Evolutionary conservation across 2,329 filamentous ascomycete species (phyloP).

Genomic region (Aspergillus carbonarius): DNA sequence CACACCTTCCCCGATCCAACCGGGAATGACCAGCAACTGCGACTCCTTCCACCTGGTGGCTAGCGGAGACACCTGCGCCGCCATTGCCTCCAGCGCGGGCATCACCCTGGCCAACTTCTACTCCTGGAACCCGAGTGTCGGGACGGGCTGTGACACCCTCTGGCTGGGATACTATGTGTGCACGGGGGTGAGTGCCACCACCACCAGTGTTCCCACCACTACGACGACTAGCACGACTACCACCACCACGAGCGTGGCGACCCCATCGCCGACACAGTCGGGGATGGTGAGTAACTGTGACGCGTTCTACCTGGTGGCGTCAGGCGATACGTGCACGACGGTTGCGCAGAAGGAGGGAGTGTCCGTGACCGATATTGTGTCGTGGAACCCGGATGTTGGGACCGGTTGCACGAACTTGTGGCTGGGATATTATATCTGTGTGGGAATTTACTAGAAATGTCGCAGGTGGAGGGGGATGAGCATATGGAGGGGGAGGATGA

Average conservation of each 20-base stretch:
- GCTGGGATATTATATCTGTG: slow-evolving; percentile 1
- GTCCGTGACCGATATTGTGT: neutral
- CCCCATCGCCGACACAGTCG: neutral
- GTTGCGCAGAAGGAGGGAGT: slow-evolving; percentile 1
- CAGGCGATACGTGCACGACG: slow-evolving; percentile 5
- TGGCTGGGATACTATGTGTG: slow-evolving; percentile 18
- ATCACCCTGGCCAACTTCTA: slow-evolving; percentile 13
- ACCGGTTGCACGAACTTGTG: slow-evolving; percentile 1
- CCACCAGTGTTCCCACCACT: neutral
- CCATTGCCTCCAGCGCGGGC: slow-evolving; percentile 4
- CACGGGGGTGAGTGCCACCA: slow-evolving; percentile 3
- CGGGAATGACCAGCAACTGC: slow-evolving; percentile 4
- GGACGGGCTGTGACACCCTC: slow-evolving; percentile 4
- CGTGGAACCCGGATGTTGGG: slow-evolving; percentile 1
- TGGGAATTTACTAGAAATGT: neutral
- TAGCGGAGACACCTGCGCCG: neutral
- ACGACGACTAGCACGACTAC: neutral
- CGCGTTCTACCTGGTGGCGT: neutral
- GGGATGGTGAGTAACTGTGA: slow-evolving; percentile 4
- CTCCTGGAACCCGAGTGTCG: slow-evolving; percentile 9
- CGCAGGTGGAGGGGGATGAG: too few relatives aligned
- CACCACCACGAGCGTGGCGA: neutral
- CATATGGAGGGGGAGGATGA: too few relatives aligned
- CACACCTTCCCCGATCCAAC: neutral
- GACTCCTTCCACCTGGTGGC: neutral